Evolutionary conservation across 805 yeast species (phyloP).

Genomic region (Saccharomycopsis selenospora): DNA sequence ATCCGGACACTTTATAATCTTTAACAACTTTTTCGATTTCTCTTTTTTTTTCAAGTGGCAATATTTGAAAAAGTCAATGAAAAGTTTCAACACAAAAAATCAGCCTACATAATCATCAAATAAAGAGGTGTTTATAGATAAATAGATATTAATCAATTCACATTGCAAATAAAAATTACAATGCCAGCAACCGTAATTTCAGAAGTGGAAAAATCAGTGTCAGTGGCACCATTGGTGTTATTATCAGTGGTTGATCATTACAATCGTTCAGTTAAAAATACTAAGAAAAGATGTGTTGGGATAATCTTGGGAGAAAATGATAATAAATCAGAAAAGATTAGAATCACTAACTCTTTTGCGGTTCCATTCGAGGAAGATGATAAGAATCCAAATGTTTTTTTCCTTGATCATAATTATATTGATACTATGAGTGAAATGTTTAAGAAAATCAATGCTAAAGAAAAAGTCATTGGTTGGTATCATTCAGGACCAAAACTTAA

Average conservation of each 20-base stretch:
- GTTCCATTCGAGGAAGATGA: slow-evolving; percentile 98
- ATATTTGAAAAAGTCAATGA: no score
- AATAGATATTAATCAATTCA: no score
- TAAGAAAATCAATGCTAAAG: slow-evolving; percentile 95
- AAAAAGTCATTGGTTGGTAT: slow-evolving; percentile 96
- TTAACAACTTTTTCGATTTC: no score
- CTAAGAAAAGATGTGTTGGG: slow-evolving; percentile 84
- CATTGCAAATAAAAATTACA: no score
- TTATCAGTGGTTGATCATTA: slow-evolving; percentile 94
- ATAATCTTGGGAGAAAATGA: slow-evolving; percentile 81
- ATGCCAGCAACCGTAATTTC: no score
- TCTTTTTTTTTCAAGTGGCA: no score
- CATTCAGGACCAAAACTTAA: slow-evolving; percentile 94
- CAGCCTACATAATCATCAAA: no score
- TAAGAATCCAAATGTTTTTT: slow-evolving; percentile 88
- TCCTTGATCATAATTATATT: slow-evolving; percentile 90
- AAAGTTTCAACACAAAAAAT: no score
- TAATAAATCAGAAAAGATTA: slow-evolving; percentile 40
- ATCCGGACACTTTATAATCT: no score
- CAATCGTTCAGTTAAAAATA: slow-evolving; percentile 71
- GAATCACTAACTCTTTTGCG: slow-evolving; percentile 89
- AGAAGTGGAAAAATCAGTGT: slow-evolving; percentile 65
- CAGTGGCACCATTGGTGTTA: slow-evolving; percentile 92
- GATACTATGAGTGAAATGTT: slow-evolving; percentile 98
- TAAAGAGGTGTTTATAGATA: no score